Base-by-base conservation (phyloP, 1,139 yeast genomes). In the Komagataea norvegica region DNA sequence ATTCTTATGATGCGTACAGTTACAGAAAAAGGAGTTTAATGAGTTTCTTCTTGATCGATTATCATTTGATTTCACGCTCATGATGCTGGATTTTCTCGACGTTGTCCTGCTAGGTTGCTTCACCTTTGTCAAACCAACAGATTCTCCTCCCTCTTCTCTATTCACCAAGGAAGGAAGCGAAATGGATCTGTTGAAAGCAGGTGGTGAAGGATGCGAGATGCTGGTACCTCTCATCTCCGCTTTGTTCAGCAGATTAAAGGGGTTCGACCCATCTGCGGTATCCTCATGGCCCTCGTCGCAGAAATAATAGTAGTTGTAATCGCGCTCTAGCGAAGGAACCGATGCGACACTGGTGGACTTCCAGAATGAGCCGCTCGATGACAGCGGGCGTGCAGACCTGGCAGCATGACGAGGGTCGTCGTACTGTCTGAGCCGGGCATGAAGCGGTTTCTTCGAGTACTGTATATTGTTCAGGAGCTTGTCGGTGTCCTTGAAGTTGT, bases 11-110 rank as follows among this genome's bases (percentile, higher is more conserved):
- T 30, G 37, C 3, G 19, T 29, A 30, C 44, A 41, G 16, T 34
- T 25, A 19, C 35, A 41, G 5, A 41, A 22, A 11, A 39, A 36
- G 8, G 44, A 41, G 20, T 21, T 35, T 14, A 39, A 36, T 8
- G 44, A 41, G 20, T 21, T 35, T 14, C 36, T 34, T 21, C 36
- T 33, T 6, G 42, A 32, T 10, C 25, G 17, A 5, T 10, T 13
- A 5, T 13, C 11, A 13, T 13, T 16, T 18, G 22, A 14, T 18
- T 29, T 15, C n/a, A n/a, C n/a, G 15, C 16, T 14, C 17, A 22
- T 13, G 15, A 22, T n/a, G 15, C 30, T 33, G 17, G 37, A 25
- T 13, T 40, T 40, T 17, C 41, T 33, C 9, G 43, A 36, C 4
- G 18, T 14, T 10, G 9, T 3, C 3, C 11, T 13, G 18, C 10